Evolutionary conservation across 352 stramenopile species (phyloP).

Genomic region (Phytopythium kandeliae): DNA sequence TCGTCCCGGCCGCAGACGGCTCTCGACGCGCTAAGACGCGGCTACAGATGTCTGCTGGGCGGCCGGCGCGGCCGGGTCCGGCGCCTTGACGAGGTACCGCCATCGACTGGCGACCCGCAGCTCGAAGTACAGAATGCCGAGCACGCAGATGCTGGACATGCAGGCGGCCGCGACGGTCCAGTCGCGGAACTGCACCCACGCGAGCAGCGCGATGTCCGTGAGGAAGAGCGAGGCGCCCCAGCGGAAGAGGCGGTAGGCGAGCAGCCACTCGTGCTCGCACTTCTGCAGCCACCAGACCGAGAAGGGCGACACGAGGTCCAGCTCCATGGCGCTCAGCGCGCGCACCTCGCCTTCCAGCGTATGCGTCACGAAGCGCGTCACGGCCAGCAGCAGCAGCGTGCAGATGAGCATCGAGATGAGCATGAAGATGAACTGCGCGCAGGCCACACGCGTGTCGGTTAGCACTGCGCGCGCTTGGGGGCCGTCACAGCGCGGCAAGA

Average conservation of each 20-base stretch:
- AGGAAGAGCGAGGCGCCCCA: slow-evolving; percentile 53
- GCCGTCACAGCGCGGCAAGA: no score
- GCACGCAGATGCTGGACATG: slow-evolving; percentile 46
- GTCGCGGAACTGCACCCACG: slow-evolving; percentile 55
- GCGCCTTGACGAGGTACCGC: slow-evolving; percentile 67
- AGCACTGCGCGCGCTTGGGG: no score
- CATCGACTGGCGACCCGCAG: slow-evolving; percentile 62
- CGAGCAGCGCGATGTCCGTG: slow-evolving; percentile 41
- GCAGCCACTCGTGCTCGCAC: slow-evolving; percentile 70
- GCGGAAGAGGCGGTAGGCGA: slow-evolving; percentile 67
- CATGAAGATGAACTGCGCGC: slow-evolving; percentile 63
- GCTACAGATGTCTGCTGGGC: no score
- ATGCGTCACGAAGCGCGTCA: slow-evolving; percentile 74
- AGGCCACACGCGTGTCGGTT: neutral
- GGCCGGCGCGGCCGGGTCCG: slow-evolving; percentile 9
- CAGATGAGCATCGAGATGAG: slow-evolving; percentile 65
- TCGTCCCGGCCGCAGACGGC: no score
- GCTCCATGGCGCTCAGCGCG: slow-evolving; percentile 36
- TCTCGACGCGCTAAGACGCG: no score
- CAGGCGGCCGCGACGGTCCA: slow-evolving; percentile 28
- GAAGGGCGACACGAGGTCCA: slow-evolving; percentile 70
- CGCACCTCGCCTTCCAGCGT: slow-evolving; percentile 69
- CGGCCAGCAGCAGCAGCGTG: slow-evolving; percentile 60
- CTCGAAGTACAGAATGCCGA: slow-evolving; percentile 58
- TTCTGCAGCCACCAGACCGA: slow-evolving; percentile 58